Percentiles rank a stretch among this genome's conserved stretches.
Conservation (phyloP, 2,329 filamentous ascomycete genomes). For the Stemphylium lycopersici region DNA sequence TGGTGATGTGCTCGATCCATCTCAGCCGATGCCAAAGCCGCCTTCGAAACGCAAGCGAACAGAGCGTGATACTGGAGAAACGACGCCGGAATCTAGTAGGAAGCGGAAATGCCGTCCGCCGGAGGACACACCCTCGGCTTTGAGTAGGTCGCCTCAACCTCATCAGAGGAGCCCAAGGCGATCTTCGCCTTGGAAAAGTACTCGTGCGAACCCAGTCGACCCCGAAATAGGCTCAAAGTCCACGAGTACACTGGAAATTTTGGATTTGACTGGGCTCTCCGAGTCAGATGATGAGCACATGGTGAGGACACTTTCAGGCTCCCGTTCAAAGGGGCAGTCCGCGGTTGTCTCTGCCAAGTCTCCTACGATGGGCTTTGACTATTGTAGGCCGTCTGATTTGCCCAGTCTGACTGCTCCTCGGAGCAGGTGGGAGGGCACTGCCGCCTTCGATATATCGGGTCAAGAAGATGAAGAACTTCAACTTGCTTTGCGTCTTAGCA, state of each 20-base stretch:
- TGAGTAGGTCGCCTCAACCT: neutral
- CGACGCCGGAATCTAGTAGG: neutral
- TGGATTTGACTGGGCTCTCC: conserved; percentile 13
- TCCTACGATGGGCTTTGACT: neutral
- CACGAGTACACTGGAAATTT: neutral
- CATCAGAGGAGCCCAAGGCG: neutral
- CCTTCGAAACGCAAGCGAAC: conserved; percentile 22
- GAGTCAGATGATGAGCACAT: conserved; percentile 15
- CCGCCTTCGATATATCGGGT: neutral
- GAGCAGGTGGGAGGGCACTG: neutral
- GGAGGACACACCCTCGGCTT: neutral
- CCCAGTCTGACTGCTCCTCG: neutral
- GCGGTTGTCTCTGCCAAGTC: neutral
- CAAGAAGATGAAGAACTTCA: conserved; percentile 13
- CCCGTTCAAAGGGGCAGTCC: neutral
- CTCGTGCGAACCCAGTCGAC: neutral
- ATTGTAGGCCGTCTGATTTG: neutral
- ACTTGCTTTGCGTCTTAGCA: conserved; percentile 19
- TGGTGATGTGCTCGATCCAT: conserved; percentile 25
- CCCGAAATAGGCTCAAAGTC: neutral
- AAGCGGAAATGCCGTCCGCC: conserved; percentile 8
- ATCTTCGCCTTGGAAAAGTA: neutral
- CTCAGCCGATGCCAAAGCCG: conserved; percentile 11
- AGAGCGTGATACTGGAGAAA: neutral
- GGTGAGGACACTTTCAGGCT: neutral